A percentile compares a stretch with the other conserved stretches of the same genome.
These are phyloP conservation scores for Alternaria hordeiaustralica DNA, from an alignment of 2,329 filamentous ascomycete genomes.

Conservation along the genomic window DNA sequence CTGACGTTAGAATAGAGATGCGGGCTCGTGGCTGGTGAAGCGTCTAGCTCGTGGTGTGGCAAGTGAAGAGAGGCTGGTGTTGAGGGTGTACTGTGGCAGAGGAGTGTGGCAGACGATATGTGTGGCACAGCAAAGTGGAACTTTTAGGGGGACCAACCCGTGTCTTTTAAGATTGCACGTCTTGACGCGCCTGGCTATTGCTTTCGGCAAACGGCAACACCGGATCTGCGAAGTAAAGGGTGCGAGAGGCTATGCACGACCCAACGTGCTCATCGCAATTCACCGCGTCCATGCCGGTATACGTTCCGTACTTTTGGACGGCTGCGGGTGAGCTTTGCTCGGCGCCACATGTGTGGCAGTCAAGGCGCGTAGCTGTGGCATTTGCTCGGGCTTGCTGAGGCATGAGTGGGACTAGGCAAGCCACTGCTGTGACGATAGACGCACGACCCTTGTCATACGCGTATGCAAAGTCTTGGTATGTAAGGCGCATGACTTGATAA, in stretches of 20 bases:
- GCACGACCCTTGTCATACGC: constrained; percentile 20
- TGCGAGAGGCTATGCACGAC: background rate
- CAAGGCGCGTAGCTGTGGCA: background rate
- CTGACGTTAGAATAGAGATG: constrained; percentile 20
- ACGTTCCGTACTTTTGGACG: background rate
- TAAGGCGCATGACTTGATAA: constrained; percentile 23
- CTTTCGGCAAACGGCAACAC: constrained; percentile 9
- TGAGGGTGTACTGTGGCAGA: constrained; percentile 10
- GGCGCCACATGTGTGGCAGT: constrained; percentile 25
- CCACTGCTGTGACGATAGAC: constrained; percentile 17
- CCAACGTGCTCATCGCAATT: constrained; percentile 1
- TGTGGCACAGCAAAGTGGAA: constrained; percentile 11
- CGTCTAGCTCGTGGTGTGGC: constrained; percentile 1
- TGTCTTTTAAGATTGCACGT: constrained; percentile 5
- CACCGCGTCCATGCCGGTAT: background rate
- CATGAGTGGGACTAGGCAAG: constrained; percentile 10
- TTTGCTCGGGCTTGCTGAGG: background rate
- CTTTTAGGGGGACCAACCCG: background rate
- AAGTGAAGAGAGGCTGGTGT: constrained; percentile 7
- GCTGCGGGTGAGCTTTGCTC: constrained; percentile 1
- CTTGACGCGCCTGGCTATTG: background rate
- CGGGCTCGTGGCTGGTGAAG: constrained; percentile 21
- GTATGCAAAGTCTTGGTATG: constrained; percentile 27
- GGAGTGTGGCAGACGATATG: constrained; percentile 7
- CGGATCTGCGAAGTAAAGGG: constrained; percentile 5